Base-by-base conservation (phyloP, 2,329 filamentous ascomycete species). In the Malbranchea zuffiana region DNA sequence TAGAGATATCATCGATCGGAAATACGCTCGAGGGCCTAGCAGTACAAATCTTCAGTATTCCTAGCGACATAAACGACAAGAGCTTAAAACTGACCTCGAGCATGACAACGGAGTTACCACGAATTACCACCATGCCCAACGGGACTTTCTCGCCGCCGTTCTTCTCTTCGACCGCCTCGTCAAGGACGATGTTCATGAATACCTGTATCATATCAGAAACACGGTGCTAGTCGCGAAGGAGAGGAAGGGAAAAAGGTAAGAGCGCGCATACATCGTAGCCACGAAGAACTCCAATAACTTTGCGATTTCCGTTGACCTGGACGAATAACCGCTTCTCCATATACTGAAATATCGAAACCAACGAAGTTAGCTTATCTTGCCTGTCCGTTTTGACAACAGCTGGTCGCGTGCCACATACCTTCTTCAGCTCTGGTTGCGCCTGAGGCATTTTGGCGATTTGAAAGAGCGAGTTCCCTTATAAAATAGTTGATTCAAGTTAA, bases 261-360 rank as follows among this genome's bases (percentile, higher is more conserved):
- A 36, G 25, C 21, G 13, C 21, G 54, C 80, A 48, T 67, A 95
- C 90, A 77, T 98, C 90, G 63, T 96, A 98, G 42, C 90, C 90
- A 47, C 90, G 80, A 41, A 98, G 74, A 35, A 94, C 75, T 39
- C 92, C 90, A 60, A 94, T 85, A 44, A 98, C 88, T 66, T 94
- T 96, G 61, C 90, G 82, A 63, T 87, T 94, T 56, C 90, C 90
- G 65, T 98, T 98, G 37, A 98, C 71, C 64, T 98, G 88, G 49
- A 96, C 86, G 63, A 95, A 94, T 57, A 98, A 75, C 66, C 88
- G 77, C 77, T 98, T 98, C 72, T 98, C 90, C 66, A 98, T 86
- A 66, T 98, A 98, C 90, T 98, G 53, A 11, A 43, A 28, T 23
- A 33, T 32, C 18, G 13, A 41, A 55, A 38, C 50, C 50, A 33